phyloP scores from a whole-genome alignment of 176 grass and related monocot genomes.

The Coix lacrymajobi region DNA sequence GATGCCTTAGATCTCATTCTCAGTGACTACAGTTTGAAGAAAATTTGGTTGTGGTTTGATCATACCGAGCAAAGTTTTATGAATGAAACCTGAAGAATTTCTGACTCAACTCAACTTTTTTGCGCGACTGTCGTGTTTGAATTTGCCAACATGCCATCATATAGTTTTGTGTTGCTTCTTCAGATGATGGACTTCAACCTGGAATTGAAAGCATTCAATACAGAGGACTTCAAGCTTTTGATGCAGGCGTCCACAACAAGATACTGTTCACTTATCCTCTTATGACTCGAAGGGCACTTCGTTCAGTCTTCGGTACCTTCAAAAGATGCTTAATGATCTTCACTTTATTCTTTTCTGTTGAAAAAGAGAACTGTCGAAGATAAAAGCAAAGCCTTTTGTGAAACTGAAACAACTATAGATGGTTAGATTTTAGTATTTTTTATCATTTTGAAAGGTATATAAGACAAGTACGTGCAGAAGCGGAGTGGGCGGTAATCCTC shows the following conservation, averaged over 20 bases:
- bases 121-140: background rate
- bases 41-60: background rate
- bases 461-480: background rate
- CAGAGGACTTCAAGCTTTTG: background rate
- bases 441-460: background rate
- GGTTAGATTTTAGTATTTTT: background rate
- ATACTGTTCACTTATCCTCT: slow-evolving; percentile 4
- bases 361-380: background rate
- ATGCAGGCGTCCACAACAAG: background rate
- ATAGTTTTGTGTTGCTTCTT: background rate
- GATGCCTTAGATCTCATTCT: no score
- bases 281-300: background rate
- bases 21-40: no score
- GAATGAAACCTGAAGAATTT: background rate
- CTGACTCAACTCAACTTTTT: background rate
- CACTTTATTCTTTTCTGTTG: background rate
- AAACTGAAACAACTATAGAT: background rate
- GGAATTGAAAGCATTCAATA: background rate
- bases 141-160: background rate
- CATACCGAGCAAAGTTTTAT: background rate
- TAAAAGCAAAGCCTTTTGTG: background rate
- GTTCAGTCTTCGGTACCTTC: background rate
- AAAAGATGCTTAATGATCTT: background rate
- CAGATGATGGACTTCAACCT: background rate
- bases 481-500: background rate